Base-by-base conservation (phyloP, 257 asterid genomes). In the Gentiana straminea region DNA sequence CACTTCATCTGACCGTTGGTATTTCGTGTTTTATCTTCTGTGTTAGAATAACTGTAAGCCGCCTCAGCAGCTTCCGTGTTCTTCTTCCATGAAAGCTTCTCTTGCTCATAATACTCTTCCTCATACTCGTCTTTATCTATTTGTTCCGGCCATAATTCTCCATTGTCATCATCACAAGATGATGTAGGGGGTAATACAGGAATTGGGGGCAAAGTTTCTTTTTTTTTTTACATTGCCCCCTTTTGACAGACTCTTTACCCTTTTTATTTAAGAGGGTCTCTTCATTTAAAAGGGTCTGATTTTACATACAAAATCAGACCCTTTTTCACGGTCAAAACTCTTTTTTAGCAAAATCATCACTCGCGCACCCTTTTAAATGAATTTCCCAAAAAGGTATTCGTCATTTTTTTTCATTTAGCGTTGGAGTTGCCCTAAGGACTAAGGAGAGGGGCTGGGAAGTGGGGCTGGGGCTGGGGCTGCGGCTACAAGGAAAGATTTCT, bases 211-310 rank as follows among this genome's bases (percentile, higher is more conserved):
- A 75, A 58, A 55, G 73, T 73, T 2, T 92, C 99, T 70, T 76
- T 92, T 15, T 15, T 15, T 15, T 59, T 86, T 92, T 63, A 94
- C 58, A 67, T 71, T 77, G 71, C 83, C 82, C 52, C 95, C 86
- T 74, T 83, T 92, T 24, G 99, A 92, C 45, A 92, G 95, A 73
- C 97, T 89, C 84, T 92, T 92, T 56, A 92, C 99, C 81, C 99
- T 92, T 15, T 15, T 15, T 15, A 15, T 15, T 15, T 15, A 15
- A 15, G 24, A 15, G 24, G 24, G 24, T 15, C 24, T 15, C 24
- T 15, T 15, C 24, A 15, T 15, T 15, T 15, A 15, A 15, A 15
- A 15, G 24, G 24, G 24, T 15, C 24, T 15, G 24, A 15, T 15
- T 15, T 15, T 15, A 15, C 24, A 15, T 15, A 15, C 24, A 15